These are phyloP conservation scores for Pseudocercospora fijiensis DNA, from an alignment of 2,329 filamentous ascomycete species.

Conservation along the genomic window DNA sequence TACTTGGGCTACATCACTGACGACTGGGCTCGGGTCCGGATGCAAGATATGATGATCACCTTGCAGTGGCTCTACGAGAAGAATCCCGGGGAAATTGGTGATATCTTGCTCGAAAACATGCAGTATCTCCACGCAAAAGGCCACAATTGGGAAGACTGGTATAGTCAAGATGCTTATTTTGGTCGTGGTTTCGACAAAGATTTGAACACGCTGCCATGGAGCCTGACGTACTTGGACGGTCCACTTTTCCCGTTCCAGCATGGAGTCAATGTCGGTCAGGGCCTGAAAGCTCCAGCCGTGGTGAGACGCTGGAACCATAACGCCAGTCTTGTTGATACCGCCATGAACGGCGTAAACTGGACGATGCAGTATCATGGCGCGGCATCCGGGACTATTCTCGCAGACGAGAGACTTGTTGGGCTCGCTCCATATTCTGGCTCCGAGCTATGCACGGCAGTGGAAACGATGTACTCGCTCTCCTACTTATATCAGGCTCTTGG, in stretches of 20 bases:
- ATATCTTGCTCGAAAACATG: slow-evolving; percentile 46
- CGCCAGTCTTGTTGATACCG: slow-evolving; percentile 43
- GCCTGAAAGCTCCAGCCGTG: slow-evolving; percentile 49
- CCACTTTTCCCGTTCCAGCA: slow-evolving; percentile 45
- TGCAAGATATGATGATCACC: slow-evolving; percentile 48
- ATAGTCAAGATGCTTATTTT: slow-evolving; percentile 33
- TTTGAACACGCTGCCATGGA: slow-evolving; percentile 26
- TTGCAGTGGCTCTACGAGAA: slow-evolving; percentile 53
- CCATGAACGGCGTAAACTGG: slow-evolving; percentile 48
- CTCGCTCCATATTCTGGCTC: slow-evolving; percentile 46
- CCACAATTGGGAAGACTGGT: slow-evolving; percentile 39
- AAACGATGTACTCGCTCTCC: slow-evolving; percentile 53
- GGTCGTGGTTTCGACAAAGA: slow-evolving; percentile 29
- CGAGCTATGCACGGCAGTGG: slow-evolving; percentile 55
- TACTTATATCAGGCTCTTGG: slow-evolving; percentile 55
- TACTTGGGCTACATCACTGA: slow-evolving; percentile 51
- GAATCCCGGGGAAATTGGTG: slow-evolving; percentile 41
- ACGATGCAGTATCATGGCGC: slow-evolving; percentile 52
- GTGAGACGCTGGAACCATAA: slow-evolving; percentile 49
- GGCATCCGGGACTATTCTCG: slow-evolving; percentile 51
- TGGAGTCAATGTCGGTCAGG: slow-evolving; percentile 51
- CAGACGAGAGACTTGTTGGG: slow-evolving; percentile 51
- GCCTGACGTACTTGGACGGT: slow-evolving; percentile 21
- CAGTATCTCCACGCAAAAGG: slow-evolving; percentile 42
- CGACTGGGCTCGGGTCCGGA: slow-evolving; percentile 44